Percentiles rank a stretch among this genome's conserved stretches.
Conservation (phyloP, 2,329 filamentous ascomycete species). For the Hypoxylon sp. region DNA sequence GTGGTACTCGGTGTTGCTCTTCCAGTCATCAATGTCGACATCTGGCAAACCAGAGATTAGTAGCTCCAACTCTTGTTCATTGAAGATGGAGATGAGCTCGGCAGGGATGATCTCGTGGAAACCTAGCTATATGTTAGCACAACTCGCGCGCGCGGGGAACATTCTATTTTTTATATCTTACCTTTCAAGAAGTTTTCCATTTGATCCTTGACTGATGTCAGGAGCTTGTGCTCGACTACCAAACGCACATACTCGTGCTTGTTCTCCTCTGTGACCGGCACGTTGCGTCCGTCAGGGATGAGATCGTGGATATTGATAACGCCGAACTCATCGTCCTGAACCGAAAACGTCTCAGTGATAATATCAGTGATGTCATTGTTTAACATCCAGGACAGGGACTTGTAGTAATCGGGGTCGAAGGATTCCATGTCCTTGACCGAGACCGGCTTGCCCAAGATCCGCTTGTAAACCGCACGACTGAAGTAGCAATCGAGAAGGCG, state of each 20-base stretch:
- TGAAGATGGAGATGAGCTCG: conserved; percentile 95
- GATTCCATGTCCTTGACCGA: conserved; percentile 99
- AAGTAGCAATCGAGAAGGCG: conserved; percentile 98
- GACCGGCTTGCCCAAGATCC: conserved; percentile 91
- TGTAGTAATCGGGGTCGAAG: conserved; percentile 98
- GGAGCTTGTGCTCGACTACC: conserved; percentile 92
- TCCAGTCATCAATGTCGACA: conserved; percentile 99
- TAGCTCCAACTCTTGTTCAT: conserved; percentile 95
- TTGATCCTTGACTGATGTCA: conserved; percentile 92
- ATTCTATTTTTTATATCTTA: conserved; percentile 49
- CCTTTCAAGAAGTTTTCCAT: conserved; percentile 91
- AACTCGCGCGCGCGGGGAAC: conserved; percentile 14
- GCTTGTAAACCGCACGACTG: conserved; percentile 97
- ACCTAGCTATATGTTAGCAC: conserved; percentile 58
- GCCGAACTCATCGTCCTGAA: conserved; percentile 94
- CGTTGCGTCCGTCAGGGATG: conserved; percentile 85
- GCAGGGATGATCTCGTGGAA: conserved; percentile 99
- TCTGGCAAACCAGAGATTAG: conserved; percentile 96
- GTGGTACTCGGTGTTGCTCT: conserved; percentile 98
- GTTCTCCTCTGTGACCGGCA: conserved; percentile 95
- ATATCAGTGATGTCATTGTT: conserved; percentile 99
- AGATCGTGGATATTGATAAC: conserved; percentile 88
- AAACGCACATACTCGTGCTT: conserved; percentile 97
- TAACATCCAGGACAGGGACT: conserved; percentile 97
- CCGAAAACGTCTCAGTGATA: conserved; percentile 94